Evolutionary conservation across 2,329 filamentous ascomycete genomes (phyloP).

Genomic region (Scedosporium minutisporum): DNA sequence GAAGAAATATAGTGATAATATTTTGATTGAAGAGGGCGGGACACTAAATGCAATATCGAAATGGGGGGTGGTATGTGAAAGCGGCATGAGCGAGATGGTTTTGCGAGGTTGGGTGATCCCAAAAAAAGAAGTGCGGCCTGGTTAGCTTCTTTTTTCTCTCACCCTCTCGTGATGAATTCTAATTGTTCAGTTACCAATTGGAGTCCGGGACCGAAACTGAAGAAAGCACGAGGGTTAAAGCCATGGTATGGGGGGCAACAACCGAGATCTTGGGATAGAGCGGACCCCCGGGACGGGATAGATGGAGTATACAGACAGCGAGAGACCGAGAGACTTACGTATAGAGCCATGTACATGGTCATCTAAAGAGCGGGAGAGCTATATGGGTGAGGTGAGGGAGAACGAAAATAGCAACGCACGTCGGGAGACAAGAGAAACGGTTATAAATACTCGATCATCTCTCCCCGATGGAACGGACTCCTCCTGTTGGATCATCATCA

Average conservation of each 20-base stretch:
- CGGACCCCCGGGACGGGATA: neutral
- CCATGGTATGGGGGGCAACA: neutral
- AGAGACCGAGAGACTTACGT: neutral
- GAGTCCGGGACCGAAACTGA: neutral
- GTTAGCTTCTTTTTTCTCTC: neutral
- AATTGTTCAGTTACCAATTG: neutral
- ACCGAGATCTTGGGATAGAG: slow-evolving; percentile 1
- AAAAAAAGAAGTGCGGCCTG: slow-evolving; percentile 1
- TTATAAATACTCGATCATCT: slow-evolving; percentile 6
- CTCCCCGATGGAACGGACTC: neutral
- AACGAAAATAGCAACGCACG: neutral
- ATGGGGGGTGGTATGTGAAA: neutral
- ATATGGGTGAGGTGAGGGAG: neutral
- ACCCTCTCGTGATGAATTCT: neutral
- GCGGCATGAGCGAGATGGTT: neutral
- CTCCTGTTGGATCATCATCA: slow-evolving; percentile 4
- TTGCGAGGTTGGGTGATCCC: neutral
- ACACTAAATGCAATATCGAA: neutral
- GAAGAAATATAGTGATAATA: neutral
- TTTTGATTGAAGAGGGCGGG: neutral
- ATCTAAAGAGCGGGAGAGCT: neutral
- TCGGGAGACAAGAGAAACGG: neutral
- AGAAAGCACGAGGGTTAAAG: neutral
- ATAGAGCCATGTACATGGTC: neutral
- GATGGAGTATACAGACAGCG: neutral